Evolutionary conservation across 2,329 filamentous ascomycete species (phyloP).

Genomic region (Cladosporium sp.): DNA sequence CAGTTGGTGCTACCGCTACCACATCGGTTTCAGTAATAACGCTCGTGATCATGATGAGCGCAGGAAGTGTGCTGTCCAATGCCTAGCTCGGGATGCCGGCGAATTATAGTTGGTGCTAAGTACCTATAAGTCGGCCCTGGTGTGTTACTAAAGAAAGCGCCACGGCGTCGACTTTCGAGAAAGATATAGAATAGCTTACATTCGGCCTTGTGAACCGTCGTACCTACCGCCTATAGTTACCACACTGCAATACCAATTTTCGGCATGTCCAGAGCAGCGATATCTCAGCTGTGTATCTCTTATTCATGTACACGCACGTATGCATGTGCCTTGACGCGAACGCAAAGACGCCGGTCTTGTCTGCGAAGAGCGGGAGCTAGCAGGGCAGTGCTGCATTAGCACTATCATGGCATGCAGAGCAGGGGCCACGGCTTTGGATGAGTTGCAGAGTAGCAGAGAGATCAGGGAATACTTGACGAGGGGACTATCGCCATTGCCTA

Average conservation of each 20-base stretch:
- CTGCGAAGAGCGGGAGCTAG: background rate
- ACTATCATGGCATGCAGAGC: background rate
- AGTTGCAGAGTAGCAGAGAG: background rate
- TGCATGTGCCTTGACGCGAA: background rate
- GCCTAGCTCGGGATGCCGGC: constrained; percentile 3
- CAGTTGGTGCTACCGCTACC: background rate
- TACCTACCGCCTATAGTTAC: background rate
- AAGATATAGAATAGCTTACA: background rate
- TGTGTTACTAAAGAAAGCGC: background rate
- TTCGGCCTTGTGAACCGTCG: background rate
- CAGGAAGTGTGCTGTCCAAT: background rate
- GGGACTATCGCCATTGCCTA: background rate
- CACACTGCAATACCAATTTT: background rate
- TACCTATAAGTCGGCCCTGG: background rate
- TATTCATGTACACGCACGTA: background rate
- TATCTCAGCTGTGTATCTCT: background rate
- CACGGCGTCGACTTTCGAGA: background rate
- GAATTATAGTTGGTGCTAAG: constrained; percentile 7
- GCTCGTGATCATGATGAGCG: background rate
- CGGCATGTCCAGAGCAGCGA: background rate
- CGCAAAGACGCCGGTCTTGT: background rate
- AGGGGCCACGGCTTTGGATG: background rate
- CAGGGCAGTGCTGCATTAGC: background rate
- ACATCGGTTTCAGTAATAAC: background rate
- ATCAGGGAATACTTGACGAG: background rate